Conservation (phyloP, 345 rosid genomes). For the Toxicodendron radicans region DNA sequence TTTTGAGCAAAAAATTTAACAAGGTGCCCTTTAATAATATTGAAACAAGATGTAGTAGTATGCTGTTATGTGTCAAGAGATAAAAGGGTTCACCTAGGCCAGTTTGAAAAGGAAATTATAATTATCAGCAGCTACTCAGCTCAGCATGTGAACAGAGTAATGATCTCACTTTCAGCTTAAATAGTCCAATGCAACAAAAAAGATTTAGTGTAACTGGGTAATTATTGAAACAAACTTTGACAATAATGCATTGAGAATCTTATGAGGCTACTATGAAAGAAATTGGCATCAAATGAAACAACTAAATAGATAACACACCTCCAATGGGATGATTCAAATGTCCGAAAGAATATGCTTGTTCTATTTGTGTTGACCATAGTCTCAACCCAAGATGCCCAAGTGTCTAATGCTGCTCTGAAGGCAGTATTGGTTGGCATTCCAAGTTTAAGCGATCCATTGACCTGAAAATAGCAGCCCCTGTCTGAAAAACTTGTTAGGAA, state of each 20-base stretch:
- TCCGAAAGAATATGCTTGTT: conserved; percentile 55
- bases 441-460: conserved; percentile 50
- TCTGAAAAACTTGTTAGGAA: conserved; percentile 40
- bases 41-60: neutral
- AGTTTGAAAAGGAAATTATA: no score
- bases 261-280: neutral
- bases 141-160: neutral
- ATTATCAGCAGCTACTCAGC: neutral
- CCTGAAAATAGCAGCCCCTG: conserved; percentile 76
- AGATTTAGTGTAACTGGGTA: neutral
- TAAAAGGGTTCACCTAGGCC: neutral
- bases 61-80: neutral
- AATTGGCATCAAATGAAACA: conserved; percentile 11
- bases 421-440: conserved; percentile 45
- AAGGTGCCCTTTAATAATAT: neutral
- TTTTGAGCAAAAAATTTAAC: neutral
- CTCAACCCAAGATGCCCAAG: conserved; percentile 60
- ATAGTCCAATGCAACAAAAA: no score
- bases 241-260: neutral
- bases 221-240: neutral
- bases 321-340: conserved; percentile 78
- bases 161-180: conserved; percentile 1
- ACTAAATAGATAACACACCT: conserved; percentile 36
- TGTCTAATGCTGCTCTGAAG: conserved; percentile 38
- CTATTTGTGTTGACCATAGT: conserved; percentile 38